Conservation (phyloP, 371 early-diverging fungal species). For the Mucor circinelloides region DNA sequence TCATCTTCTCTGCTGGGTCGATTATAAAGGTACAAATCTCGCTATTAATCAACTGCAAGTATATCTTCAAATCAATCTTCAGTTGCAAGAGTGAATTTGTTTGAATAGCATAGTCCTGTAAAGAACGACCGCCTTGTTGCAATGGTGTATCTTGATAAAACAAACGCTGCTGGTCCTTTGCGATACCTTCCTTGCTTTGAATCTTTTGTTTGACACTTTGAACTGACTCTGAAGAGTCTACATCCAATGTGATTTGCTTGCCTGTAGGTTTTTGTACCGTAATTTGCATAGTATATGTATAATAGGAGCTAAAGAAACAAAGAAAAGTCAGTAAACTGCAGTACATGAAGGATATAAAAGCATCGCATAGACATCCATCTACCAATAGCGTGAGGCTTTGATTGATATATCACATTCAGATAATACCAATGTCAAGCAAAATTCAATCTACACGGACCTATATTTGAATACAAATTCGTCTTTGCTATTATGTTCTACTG, state of each 20-base stretch:
- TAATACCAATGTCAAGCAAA: too few relatives aligned
- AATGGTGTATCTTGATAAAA: not conserved
- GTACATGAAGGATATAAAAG: not conserved
- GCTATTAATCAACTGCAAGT: not conserved
- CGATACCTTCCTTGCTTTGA: constrained; percentile 96
- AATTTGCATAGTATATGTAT: not conserved
- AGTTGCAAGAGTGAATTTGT: not conserved
- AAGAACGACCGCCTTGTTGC: not conserved
- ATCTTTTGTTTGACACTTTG: constrained; percentile 56
- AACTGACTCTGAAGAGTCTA: not conserved
- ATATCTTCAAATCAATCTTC: not conserved
- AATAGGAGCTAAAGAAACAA: not conserved
- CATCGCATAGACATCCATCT: too few relatives aligned
- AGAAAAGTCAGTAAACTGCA: not conserved
- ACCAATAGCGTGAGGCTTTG: too few relatives aligned
- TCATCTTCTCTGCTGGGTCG: not conserved
- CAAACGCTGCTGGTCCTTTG: constrained; percentile 78
- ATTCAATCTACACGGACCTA: too few relatives aligned
- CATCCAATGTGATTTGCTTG: not conserved
- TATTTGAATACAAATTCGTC: too few relatives aligned
- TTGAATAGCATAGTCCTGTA: not conserved
- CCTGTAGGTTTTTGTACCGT: not conserved
- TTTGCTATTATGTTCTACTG: too few relatives aligned
- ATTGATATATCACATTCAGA: too few relatives aligned
- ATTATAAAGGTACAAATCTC: not conserved